phyloP scores from a whole-genome alignment of 2,329 filamentous ascomycete species.

The Esteya vermicola region DNA sequence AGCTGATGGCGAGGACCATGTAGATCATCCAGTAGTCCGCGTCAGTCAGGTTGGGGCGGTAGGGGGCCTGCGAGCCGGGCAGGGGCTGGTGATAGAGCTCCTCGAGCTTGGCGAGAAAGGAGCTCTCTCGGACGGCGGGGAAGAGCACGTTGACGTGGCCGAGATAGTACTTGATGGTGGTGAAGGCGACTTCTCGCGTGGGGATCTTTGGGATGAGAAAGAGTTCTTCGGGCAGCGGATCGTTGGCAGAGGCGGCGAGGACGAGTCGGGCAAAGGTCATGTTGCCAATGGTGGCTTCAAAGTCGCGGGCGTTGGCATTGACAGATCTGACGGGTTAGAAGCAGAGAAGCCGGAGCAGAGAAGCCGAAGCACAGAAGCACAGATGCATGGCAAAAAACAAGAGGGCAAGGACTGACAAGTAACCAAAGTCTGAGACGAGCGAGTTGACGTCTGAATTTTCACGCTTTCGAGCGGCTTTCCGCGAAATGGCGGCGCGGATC shows the following conservation, averaged over 20 bases:
- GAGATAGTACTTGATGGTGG: slow-evolving; percentile 71
- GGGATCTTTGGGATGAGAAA: slow-evolving; percentile 47
- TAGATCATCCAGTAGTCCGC: slow-evolving; percentile 78
- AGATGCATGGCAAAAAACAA: too few relatives aligned
- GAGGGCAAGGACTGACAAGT: slow-evolving; percentile 43
- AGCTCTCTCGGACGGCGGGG: slow-evolving; percentile 70
- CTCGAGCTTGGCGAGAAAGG: slow-evolving; percentile 64
- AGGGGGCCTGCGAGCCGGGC: slow-evolving; percentile 10
- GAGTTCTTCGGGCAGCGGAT: slow-evolving; percentile 49
- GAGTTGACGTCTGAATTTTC: slow-evolving; percentile 85
- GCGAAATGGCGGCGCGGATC: slow-evolving; percentile 48
- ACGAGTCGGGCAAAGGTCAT: slow-evolving; percentile 90
- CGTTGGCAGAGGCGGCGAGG: slow-evolving; percentile 65
- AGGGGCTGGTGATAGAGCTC: slow-evolving; percentile 59
- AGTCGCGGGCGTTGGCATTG: slow-evolving; percentile 87
- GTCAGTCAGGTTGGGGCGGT: slow-evolving; percentile 38
- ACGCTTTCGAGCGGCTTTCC: slow-evolving; percentile 46
- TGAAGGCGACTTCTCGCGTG: slow-evolving; percentile 50
- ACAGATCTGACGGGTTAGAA: slow-evolving; percentile 49
- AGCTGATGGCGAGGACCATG: slow-evolving; percentile 78
- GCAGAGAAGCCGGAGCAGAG: neutral
- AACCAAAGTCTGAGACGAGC: slow-evolving; percentile 85
- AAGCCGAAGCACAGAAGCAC: neutral
- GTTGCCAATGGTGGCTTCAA: slow-evolving; percentile 73
- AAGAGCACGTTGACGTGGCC: slow-evolving; percentile 66